Percentiles rank a stretch among this genome's conserved stretches.
These are phyloP conservation scores for Prunus yedoensis DNA, from an alignment of 331 rosid genomes.

Conservation along the genomic window DNA sequence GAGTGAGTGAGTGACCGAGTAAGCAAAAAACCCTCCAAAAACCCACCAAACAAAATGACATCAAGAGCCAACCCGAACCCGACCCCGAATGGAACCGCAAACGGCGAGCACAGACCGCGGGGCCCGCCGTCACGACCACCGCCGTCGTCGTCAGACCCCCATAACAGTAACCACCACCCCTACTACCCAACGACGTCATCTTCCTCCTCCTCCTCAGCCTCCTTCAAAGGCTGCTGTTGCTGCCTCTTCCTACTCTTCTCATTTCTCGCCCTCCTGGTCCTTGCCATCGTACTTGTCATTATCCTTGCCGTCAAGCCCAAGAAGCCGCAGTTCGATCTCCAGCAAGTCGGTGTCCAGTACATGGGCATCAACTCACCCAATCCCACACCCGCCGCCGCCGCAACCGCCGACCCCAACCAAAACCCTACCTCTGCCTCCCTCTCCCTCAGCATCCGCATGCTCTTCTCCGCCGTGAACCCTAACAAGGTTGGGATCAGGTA, in stretches of 20 bases:
- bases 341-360: constrained; percentile 87
- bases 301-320: constrained; percentile 88
- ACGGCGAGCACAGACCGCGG: constrained; percentile 9
- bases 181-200: constrained; percentile 43
- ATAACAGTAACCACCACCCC: constrained; percentile 13
- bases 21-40: neutral
- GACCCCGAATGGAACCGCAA: neutral
- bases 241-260: constrained; percentile 88
- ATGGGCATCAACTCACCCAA: constrained; percentile 67
- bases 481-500: constrained; percentile 96
- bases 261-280: constrained; percentile 67
- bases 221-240: constrained; percentile 90
- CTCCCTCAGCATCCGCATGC: constrained; percentile 70
- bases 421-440: constrained; percentile 64
- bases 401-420: constrained; percentile 18
- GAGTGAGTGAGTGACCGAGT: neutral
- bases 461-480: constrained; percentile 81
- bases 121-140: neutral
- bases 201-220: constrained; percentile 52
- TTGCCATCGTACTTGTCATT: constrained; percentile 70
- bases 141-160: constrained; percentile 18
- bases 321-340: constrained; percentile 95
- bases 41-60: constrained; percentile 29
- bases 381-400: constrained; percentile 20
- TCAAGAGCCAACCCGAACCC: constrained; percentile 14